A percentile compares a stretch with the other conserved stretches of the same genome.
phyloP scores from a whole-genome alignment of 2,329 filamentous ascomycete species.

The Ophiocordyceps camponoti-saundersi region DNA sequence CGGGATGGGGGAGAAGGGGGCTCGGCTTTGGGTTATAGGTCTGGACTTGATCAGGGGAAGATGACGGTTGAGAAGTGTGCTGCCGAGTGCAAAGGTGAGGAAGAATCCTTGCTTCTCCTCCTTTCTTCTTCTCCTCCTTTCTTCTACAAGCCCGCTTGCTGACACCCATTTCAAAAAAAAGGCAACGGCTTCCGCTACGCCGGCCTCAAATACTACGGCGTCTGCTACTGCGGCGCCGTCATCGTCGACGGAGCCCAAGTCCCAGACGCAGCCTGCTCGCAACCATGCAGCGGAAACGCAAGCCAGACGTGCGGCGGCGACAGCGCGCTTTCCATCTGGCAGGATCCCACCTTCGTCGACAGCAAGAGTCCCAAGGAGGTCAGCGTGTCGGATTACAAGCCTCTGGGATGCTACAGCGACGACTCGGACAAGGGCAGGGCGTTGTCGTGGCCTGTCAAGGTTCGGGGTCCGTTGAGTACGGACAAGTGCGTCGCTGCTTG shows the following conservation, averaged over 20 bases:
- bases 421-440: constrained; percentile 22
- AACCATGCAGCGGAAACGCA: constrained; percentile 31
- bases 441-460: constrained; percentile 23
- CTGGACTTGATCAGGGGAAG: constrained; percentile 15
- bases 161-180: constrained; percentile 3
- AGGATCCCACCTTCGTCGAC: constrained; percentile 29
- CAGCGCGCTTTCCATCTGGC: constrained; percentile 27
- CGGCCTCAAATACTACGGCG: constrained; percentile 31
- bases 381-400: constrained; percentile 34
- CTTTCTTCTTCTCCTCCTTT: neutral
- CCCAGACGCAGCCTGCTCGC: constrained; percentile 35
- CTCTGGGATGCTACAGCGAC: constrained; percentile 45
- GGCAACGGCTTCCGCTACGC: constrained; percentile 32
- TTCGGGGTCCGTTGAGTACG: constrained; percentile 21
- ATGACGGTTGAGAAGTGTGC: constrained; percentile 32
- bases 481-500: constrained; percentile 25
- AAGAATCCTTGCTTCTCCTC: constrained; percentile 1
- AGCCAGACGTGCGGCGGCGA: constrained; percentile 29
- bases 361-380: constrained; percentile 20
- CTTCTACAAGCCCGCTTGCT: too few relatives aligned
- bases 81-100: constrained; percentile 28
- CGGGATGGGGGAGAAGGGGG: constrained; percentile 15
- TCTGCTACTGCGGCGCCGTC: constrained; percentile 35
- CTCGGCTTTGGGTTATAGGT: constrained; percentile 24
- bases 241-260: constrained; percentile 34